These are phyloP conservation scores for Colletotrichum sublineola DNA, from an alignment of 2,329 filamentous ascomycete genomes.

Conservation along the genomic window DNA sequence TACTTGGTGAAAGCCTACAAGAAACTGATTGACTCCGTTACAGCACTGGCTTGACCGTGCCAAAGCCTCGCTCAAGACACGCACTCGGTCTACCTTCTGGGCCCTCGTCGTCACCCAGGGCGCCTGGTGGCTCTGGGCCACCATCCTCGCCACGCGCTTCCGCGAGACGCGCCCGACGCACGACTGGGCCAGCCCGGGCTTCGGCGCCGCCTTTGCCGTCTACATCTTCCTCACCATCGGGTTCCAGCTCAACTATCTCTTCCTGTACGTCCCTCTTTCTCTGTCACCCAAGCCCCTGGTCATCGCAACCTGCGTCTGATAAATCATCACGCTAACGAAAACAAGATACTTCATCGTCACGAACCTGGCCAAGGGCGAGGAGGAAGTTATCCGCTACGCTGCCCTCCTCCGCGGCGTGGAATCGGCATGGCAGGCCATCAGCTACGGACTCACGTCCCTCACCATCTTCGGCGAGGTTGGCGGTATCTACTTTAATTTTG, in stretches of 20 bases:
- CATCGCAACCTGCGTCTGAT: not conserved
- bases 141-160: constrained; percentile 73
- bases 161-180: constrained; percentile 68
- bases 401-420: constrained; percentile 78
- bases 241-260: constrained; percentile 82
- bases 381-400: constrained; percentile 76
- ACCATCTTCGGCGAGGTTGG: constrained; percentile 74
- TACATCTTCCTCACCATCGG: constrained; percentile 76
- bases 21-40: constrained; percentile 30
- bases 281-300: not conserved
- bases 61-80: constrained; percentile 64
- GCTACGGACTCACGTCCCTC: constrained; percentile 76
- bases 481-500: constrained; percentile 78
- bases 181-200: constrained; percentile 75
- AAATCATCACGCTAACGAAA: not conserved
- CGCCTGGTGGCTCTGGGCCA: constrained; percentile 80
- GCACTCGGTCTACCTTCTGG: constrained; percentile 68
- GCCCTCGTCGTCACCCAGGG: constrained; percentile 70
- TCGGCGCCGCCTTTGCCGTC: constrained; percentile 75
- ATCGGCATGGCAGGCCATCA: constrained; percentile 79
- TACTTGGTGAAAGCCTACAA: not conserved
- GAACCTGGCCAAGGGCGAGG: constrained; percentile 71
- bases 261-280: constrained; percentile 61
- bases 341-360: constrained; percentile 77
- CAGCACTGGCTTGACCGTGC: constrained; percentile 71